phyloP scores from a whole-genome alignment of 176 grass and related monocot genomes.

The Triticum urartu region DNA sequence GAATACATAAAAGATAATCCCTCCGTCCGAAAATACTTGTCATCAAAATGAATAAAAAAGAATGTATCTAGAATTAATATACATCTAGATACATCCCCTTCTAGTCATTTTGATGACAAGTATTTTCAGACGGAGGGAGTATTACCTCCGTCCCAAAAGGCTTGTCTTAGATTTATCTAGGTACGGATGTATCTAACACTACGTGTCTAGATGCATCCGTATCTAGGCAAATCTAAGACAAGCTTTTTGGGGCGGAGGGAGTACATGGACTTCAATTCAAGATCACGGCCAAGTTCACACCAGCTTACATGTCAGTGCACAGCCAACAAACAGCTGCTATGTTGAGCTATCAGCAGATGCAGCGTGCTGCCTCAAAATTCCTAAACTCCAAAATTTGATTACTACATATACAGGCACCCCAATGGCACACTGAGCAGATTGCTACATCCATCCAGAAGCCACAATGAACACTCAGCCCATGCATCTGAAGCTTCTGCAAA shows the following conservation, averaged over 20 bases:
- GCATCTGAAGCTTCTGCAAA: not conserved
- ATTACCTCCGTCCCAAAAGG: no score
- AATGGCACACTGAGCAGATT: not conserved
- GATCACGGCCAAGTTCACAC: not conserved
- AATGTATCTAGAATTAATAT: no score
- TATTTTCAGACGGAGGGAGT: no score
- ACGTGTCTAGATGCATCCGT: no score
- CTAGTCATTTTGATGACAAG: no score
- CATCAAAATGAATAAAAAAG: no score
- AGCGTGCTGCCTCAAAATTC: not conserved
- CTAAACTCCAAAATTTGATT: not conserved
- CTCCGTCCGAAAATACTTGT: no score
- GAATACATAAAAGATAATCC: not conserved
- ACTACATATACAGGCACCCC: not conserved
- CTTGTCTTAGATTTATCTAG: no score
- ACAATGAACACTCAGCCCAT: not conserved
- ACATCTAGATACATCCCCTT: no score
- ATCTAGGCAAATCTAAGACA: no score
- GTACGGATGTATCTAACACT: no score
- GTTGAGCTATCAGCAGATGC: not conserved
- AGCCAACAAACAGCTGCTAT: not conserved
- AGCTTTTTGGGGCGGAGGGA: no score
- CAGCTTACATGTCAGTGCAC: slow-evolving; percentile 14
- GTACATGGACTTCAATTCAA: not conserved
- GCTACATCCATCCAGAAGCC: not conserved